Conservation (phyloP, 352 stramenopile genomes). For the Hyaloperonospora brassicae region DNA sequence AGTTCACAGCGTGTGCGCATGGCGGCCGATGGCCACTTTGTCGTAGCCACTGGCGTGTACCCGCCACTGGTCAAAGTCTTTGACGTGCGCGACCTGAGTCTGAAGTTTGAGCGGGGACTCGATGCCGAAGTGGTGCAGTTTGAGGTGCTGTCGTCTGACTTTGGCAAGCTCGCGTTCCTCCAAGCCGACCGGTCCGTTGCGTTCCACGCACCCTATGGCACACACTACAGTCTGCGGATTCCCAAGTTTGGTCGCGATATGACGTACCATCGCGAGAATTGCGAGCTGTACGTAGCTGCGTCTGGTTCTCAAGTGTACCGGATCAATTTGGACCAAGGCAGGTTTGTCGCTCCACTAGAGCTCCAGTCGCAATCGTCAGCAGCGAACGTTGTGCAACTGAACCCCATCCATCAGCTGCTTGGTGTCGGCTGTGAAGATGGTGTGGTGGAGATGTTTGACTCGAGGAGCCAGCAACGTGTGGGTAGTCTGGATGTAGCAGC, state of each 20-base stretch:
- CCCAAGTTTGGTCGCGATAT: slow-evolving; percentile 97
- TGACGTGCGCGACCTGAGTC: slow-evolving; percentile 91
- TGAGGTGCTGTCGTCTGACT: slow-evolving; percentile 92
- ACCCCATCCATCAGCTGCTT: slow-evolving; percentile 87
- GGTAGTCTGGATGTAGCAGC: slow-evolving; percentile 55
- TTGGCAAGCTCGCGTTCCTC: slow-evolving; percentile 97
- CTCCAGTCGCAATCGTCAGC: slow-evolving; percentile 41
- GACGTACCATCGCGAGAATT: slow-evolving; percentile 93
- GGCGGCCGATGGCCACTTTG: slow-evolving; percentile 92
- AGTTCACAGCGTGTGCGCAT: slow-evolving; percentile 91
- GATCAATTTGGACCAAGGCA: slow-evolving; percentile 96
- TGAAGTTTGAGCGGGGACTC: slow-evolving; percentile 99
- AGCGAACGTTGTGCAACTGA: slow-evolving; percentile 87
- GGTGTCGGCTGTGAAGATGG: slow-evolving; percentile 91
- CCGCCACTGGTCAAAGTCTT: slow-evolving; percentile 94
- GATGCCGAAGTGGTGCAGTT: slow-evolving; percentile 96
- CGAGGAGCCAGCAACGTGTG: slow-evolving; percentile 67
- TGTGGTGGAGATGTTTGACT: slow-evolving; percentile 94
- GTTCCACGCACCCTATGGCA: slow-evolving; percentile 98
- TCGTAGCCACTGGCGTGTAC: slow-evolving; percentile 96
- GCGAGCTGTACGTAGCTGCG: slow-evolving; percentile 92
- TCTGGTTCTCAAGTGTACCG: slow-evolving; percentile 90
- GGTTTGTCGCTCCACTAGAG: slow-evolving; percentile 88
- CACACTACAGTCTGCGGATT: slow-evolving; percentile 92
- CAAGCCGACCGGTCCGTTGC: slow-evolving; percentile 92